phyloP scores from a whole-genome alignment of 768 basidiomycete species.

The Mycena maculata region DNA sequence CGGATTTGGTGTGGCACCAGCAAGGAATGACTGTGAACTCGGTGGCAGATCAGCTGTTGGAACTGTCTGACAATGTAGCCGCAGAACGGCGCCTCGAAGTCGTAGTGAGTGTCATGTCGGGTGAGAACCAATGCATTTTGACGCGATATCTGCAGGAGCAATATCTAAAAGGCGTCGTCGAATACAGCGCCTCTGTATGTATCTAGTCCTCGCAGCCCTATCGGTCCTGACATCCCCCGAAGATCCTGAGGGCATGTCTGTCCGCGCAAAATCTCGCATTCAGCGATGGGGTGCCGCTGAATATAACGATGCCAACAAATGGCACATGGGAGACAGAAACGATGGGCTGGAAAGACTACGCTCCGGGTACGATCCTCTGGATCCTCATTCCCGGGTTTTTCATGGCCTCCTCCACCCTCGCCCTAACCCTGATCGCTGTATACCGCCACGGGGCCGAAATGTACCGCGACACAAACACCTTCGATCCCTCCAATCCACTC shows the following conservation, averaged over 20 bases:
- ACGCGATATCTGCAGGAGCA: conserved; percentile 1
- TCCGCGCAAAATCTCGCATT: not conserved
- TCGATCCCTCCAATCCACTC: conserved; percentile 19
- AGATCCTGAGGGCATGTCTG: conserved; percentile 3
- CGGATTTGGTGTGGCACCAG: conserved; percentile 20
- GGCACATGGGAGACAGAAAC: conserved; percentile 4
- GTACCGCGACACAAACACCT: not conserved
- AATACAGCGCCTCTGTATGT: conserved; percentile 17
- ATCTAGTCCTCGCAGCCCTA: not conserved
- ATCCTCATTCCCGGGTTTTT: conserved; percentile 8
- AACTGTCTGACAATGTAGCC: not conserved
- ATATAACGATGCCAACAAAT: not conserved
- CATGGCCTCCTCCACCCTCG: conserved; percentile 4
- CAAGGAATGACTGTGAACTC: conserved; percentile 9
- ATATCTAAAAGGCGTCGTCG: conserved; percentile 12
- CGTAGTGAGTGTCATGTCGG: not conserved
- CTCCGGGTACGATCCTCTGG: not conserved
- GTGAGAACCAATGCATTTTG: not conserved
- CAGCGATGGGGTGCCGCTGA: not conserved
- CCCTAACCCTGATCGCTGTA: not conserved
- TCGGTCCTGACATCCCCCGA: not conserved
- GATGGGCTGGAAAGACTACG: conserved; percentile 1
- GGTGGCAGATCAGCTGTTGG: conserved; percentile 21
- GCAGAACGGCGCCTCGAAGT: not conserved
- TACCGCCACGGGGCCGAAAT: conserved; percentile 7